Percentiles rank a stretch among this genome's conserved stretches.
Evolutionary conservation across 2,329 filamentous ascomycete genomes (phyloP).

Genomic region (Dothistroma pini): DNA sequence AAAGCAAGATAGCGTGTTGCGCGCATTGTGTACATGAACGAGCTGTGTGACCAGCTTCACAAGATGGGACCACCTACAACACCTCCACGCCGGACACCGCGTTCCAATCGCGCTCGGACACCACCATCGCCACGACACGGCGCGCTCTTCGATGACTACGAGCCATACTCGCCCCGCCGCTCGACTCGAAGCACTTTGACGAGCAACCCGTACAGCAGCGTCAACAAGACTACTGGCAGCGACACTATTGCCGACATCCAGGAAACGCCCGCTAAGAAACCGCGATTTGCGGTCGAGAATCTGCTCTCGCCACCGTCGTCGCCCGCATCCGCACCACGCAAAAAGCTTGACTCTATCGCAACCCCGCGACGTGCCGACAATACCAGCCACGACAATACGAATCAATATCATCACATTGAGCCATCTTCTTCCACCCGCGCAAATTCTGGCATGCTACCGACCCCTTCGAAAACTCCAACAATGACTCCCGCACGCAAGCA

Average conservation of each 20-base stretch:
- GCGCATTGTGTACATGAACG: not conserved
- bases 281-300: not conserved
- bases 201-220: slow-evolving; percentile 44
- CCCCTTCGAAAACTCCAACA: slow-evolving; percentile 69
- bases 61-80: slow-evolving; percentile 13
- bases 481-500: slow-evolving; percentile 51
- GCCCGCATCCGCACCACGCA: slow-evolving; percentile 1
- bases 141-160: slow-evolving; percentile 61
- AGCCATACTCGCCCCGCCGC: slow-evolving; percentile 61
- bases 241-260: not conserved
- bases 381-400: slow-evolving; percentile 7
- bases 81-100: slow-evolving; percentile 14
- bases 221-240: slow-evolving; percentile 28
- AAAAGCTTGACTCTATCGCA: not conserved
- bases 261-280: slow-evolving; percentile 3
- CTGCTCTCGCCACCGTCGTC: slow-evolving; percentile 7
- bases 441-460: slow-evolving; percentile 59
- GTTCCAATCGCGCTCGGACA: slow-evolving; percentile 39
- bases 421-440: slow-evolving; percentile 22
- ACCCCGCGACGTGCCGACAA: slow-evolving; percentile 7
- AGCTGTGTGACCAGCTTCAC: slow-evolving; percentile 1
- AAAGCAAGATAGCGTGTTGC: not conserved
- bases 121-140: slow-evolving; percentile 68
- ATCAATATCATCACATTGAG: slow-evolving; percentile 9
- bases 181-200: slow-evolving; percentile 33